A percentile compares a stretch with the other conserved stretches of the same genome.
Evolutionary conservation across 2,329 filamentous ascomycete species (phyloP).

Genomic region (Aureobasidium uvarum): DNA sequence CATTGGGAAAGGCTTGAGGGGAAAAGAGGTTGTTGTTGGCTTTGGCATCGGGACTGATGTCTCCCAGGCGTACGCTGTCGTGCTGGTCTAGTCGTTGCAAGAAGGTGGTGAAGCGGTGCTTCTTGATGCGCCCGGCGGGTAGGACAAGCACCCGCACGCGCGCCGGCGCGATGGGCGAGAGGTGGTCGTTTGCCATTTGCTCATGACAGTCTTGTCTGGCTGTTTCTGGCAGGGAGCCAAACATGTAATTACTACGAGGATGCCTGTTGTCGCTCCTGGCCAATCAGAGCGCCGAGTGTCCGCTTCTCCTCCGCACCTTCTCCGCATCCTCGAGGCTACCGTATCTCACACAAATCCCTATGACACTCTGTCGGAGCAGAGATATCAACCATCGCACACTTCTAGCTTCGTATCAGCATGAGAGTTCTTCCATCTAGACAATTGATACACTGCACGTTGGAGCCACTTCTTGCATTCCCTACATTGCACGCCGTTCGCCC

Average conservation of each 20-base stretch:
- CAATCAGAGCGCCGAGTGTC: constrained; percentile 4
- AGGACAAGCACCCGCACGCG: constrained; percentile 84
- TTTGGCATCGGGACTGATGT: constrained; percentile 79
- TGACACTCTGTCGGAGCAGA: background rate
- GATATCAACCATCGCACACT: background rate
- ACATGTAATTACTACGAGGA: background rate
- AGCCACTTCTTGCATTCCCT: background rate
- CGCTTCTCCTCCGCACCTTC: constrained; percentile 6
- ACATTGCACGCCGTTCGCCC: background rate
- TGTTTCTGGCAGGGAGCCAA: background rate
- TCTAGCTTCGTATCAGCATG: background rate
- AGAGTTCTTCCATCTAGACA: background rate
- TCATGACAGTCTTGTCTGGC: constrained; percentile 38
- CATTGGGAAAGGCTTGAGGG: constrained; percentile 80
- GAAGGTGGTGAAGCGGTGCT: constrained; percentile 75
- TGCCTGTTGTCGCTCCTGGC: background rate
- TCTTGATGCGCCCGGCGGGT: constrained; percentile 81
- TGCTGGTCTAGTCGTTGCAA: constrained; percentile 74
- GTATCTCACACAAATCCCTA: constrained; percentile 6
- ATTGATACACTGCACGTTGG: background rate
- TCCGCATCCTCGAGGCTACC: background rate
- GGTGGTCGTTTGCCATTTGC: constrained; percentile 83
- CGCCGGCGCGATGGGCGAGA: constrained; percentile 87
- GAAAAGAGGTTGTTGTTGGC: constrained; percentile 94
- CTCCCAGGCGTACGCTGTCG: constrained; percentile 77